Conservation (phyloP, 2,329 filamentous ascomycete species). For the Penicillium sumatraense region DNA sequence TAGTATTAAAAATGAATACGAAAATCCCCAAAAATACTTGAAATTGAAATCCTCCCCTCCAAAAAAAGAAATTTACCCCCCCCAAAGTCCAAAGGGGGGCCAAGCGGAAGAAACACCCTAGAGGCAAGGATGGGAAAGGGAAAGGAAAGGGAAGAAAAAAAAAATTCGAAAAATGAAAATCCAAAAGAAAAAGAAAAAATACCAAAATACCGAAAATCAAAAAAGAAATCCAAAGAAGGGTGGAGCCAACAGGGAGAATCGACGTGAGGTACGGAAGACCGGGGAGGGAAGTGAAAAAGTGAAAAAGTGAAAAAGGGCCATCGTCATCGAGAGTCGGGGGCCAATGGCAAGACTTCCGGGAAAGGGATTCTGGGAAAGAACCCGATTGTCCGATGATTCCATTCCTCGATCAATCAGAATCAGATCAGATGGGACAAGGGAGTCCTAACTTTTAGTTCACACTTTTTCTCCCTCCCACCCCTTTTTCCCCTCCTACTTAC, state of each 20-base stretch:
- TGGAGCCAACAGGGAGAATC: slow-evolving; percentile 16
- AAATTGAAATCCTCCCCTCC: background rate
- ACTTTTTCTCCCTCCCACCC: background rate
- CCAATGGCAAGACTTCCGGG: slow-evolving; percentile 16
- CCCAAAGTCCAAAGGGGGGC: slow-evolving; percentile 11
- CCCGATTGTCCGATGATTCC: slow-evolving; percentile 16
- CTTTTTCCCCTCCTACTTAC: background rate
- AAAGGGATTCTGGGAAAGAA: slow-evolving; percentile 17
- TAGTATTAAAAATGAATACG: background rate
- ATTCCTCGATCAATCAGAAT: slow-evolving; percentile 21
- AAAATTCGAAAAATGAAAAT: slow-evolving; percentile 6
- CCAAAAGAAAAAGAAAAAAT: background rate
- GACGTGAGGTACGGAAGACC: slow-evolving; percentile 11
- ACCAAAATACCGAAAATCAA: slow-evolving; percentile 7
- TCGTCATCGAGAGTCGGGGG: slow-evolving; percentile 16
- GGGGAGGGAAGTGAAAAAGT: background rate
- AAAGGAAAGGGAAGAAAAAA: slow-evolving; percentile 19
- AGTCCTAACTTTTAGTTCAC: slow-evolving; percentile 12
- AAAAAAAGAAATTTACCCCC: slow-evolving; percentile 8
- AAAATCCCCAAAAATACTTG: background rate
- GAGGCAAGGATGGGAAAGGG: slow-evolving; percentile 22
- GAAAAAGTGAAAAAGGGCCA: background rate
- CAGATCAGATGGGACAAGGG: slow-evolving; percentile 9
- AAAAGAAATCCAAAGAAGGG: slow-evolving; percentile 8
- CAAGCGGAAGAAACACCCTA: slow-evolving; percentile 21